Conservation (phyloP, 805 yeast species). For the Cyberlindnera mycetangii region DNA sequence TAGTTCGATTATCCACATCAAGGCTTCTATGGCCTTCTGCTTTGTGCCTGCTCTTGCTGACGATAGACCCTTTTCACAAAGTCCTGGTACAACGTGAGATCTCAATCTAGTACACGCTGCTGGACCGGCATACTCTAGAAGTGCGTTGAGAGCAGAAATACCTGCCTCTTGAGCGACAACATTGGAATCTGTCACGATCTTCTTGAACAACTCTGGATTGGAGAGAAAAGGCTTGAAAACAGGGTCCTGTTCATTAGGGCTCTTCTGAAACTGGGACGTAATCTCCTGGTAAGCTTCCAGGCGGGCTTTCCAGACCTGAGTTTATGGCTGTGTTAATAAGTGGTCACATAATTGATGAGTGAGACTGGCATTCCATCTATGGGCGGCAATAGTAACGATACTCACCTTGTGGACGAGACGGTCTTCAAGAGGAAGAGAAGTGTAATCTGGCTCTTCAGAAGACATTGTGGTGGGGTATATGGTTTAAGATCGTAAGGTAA, state of each 20-base stretch:
- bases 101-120: constrained; percentile 40
- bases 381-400: constrained; percentile 5
- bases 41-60: constrained; percentile 77
- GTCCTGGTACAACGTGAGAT: constrained; percentile 39
- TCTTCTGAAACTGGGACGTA: constrained; percentile 45
- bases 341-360: constrained; percentile 3
- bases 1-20: constrained; percentile 61
- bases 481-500: not conserved
- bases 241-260: constrained; percentile 53
- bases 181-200: constrained; percentile 70
- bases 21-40: constrained; percentile 57
- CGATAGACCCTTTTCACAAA: constrained; percentile 80
- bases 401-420: constrained; percentile 51
- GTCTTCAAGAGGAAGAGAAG: constrained; percentile 26
- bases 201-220: constrained; percentile 54
- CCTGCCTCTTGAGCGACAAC: constrained; percentile 93
- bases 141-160: constrained; percentile 49
- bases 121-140: constrained; percentile 55
- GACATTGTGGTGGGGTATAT: constrained; percentile 3
- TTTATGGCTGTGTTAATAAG: constrained; percentile 11
- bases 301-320: constrained; percentile 76
- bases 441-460: constrained; percentile 24
- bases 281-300: constrained; percentile 73
- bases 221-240: constrained; percentile 49
- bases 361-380: not conserved